Percentiles rank a stretch among this genome's conserved stretches.
phyloP scores from a whole-genome alignment of 257 asterid species.

The Capsicum pubescens region DNA sequence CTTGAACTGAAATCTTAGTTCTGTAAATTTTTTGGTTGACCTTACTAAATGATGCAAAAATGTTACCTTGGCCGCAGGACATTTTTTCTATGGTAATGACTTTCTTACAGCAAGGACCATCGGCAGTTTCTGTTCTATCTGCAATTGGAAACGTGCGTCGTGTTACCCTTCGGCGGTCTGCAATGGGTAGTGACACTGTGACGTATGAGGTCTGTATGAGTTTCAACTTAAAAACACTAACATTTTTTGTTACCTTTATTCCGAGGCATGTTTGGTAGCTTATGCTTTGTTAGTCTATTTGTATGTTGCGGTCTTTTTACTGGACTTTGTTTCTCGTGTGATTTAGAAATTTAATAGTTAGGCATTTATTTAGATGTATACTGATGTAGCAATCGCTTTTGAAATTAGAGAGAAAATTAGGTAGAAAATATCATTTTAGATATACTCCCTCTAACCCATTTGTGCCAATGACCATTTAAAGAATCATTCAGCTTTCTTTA shows the following conservation, averaged over 20 bases:
- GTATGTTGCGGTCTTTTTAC: neutral
- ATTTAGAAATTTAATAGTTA: neutral
- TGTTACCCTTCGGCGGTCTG: constrained; percentile 79
- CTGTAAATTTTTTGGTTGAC: neutral
- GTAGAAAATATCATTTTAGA: neutral
- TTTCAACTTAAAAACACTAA: constrained; percentile 19
- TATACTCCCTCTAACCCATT: neutral
- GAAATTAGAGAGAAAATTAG: neutral
- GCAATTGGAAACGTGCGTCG: constrained; percentile 83
- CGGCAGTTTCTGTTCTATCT: constrained; percentile 80
- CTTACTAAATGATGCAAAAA: constrained; percentile 6
- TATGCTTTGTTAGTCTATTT: neutral
- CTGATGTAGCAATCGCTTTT: neutral
- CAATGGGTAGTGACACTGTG: constrained; percentile 76
- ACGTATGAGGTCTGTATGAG: constrained; percentile 72
- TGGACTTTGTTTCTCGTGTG: neutral
- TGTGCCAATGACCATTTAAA: neutral
- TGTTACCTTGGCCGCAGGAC: constrained; percentile 57
- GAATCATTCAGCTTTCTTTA: neutral
- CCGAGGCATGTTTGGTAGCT: neutral
- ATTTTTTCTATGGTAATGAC: constrained; percentile 72
- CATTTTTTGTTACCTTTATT: neutral
- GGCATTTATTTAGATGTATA: neutral
- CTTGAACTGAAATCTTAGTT: neutral
- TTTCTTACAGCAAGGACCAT: constrained; percentile 93